Percentiles rank a stretch among this genome's conserved stretches.
These are phyloP conservation scores for Taiozyma sp. DNA, from an alignment of 1,139 yeast genomes.

Conservation along the genomic window DNA sequence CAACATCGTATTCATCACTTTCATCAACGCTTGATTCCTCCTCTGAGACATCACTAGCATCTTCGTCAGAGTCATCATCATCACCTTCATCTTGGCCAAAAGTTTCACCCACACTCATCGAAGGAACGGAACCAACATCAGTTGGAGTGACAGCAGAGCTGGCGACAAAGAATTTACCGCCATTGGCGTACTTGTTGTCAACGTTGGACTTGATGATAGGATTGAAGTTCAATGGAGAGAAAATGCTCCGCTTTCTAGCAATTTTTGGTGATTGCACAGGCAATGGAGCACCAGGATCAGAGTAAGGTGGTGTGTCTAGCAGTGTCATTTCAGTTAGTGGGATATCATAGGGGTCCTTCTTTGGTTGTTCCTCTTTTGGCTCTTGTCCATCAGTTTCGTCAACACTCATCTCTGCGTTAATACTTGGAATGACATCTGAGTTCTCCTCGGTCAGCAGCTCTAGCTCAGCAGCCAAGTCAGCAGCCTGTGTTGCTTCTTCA, in stretches of 20 bases:
- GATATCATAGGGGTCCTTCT: conserved; percentile 34
- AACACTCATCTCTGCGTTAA: neutral
- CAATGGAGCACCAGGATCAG: conserved; percentile 80
- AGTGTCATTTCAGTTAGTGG: conserved; percentile 56
- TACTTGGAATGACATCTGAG: neutral
- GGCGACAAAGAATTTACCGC: conserved; percentile 74
- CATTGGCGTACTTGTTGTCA: conserved; percentile 79
- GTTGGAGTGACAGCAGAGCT: conserved; percentile 21
- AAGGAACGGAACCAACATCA: conserved; percentile 11
- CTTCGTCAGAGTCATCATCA: conserved; percentile 16
- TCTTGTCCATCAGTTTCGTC: neutral
- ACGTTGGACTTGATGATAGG: conserved; percentile 72
- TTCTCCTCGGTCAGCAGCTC: conserved; percentile 13
- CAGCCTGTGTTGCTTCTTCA: conserved; percentile 11
- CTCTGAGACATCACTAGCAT: conserved; percentile 20
- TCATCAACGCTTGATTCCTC: conserved; percentile 21
- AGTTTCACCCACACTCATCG: conserved; percentile 18
- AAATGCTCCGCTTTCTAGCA: conserved; percentile 43
- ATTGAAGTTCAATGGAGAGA: conserved; percentile 77
- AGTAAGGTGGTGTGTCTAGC: conserved; percentile 51
- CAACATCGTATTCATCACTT: conserved; percentile 11
- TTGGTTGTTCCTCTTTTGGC: neutral
- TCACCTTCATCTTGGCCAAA: conserved; percentile 26
- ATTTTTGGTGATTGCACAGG: conserved; percentile 61
- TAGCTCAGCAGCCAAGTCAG: conserved; percentile 14